Percentiles rank a stretch among this genome's conserved stretches.
Conservation (phyloP, 352 stramenopile species). For the Ophiocytium majus region DNA sequence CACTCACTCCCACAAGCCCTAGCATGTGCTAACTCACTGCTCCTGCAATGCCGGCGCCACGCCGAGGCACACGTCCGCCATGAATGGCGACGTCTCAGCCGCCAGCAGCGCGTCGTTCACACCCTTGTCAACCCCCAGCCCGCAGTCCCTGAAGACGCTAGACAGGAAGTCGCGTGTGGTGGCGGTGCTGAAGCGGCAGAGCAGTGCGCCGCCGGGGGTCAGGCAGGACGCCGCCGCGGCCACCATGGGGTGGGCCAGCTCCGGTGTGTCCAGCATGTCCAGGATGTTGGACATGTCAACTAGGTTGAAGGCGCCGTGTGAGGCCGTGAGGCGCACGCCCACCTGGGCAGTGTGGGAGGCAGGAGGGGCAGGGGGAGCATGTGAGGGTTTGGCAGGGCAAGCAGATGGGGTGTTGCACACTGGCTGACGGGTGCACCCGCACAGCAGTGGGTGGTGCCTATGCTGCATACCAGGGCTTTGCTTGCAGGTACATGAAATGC, state of each 20-base stretch:
- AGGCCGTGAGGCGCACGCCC: no score
- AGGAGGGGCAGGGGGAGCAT: no score
- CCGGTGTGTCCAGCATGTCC: neutral
- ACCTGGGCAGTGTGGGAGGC: no score
- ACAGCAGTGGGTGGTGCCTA: no score
- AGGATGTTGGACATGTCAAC: neutral
- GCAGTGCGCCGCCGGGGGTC: neutral
- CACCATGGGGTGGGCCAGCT: neutral
- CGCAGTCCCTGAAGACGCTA: neutral
- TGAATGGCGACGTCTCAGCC: neutral
- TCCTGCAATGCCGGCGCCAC: no score
- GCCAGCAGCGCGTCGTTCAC: neutral
- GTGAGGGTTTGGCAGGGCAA: no score
- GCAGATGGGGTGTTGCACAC: no score
- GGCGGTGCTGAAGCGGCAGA: neutral
- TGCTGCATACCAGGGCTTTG: no score
- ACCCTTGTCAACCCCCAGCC: neutral
- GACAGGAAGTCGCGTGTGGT: neutral
- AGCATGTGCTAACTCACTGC: no score
- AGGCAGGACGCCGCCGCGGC: neutral
- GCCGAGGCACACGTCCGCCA: neutral
- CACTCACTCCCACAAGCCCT: no score
- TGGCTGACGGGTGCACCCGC: no score
- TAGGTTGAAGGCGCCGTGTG: neutral
- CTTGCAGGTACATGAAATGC: no score